Base-by-base conservation (phyloP, 306 rosid genomes). In the Nissolia schottii region DNA sequence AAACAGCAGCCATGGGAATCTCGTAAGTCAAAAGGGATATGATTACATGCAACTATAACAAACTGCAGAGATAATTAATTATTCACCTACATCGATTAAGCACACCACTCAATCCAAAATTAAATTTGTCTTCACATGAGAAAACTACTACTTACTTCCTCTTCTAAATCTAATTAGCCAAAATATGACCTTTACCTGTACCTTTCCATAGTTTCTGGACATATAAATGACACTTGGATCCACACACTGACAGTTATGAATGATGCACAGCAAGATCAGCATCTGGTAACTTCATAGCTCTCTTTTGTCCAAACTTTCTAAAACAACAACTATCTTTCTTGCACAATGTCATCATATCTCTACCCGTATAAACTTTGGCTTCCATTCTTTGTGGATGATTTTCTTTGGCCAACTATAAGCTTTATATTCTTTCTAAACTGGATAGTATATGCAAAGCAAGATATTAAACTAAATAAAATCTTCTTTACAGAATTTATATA, bases 401-500 rank as follows among this genome's bases (percentile, higher is more conserved):
- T 86, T 89, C 97, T 91, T 94, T 94, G 96, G 89, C 95, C 99
- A 91, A 94, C 86, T 94, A 94, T 88, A 91, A 82, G 99, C 97
- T 91, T 82, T 94, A 88, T 83, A 80, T 88, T 95, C 96, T 89
- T 88, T 94, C 84, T 85, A 84, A 91, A 95, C 99, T 91, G 97
- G 92, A 95, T 85, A 74, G 96, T 95, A 87, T 89, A 93, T 73
- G 97, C 92, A 91, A 91, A 91, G 89, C 88, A 95, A 89, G 86
- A 80, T 79, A 95, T 89, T 87, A 92, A 89, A 78, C 90, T 95
- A 83, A 73, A 87, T 76, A 80, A 55, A 74, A 80, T 67, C 87
- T 86, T 83, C 83, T 76, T 78, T 50, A 64, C 76, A 79, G 64
- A 80, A 79, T 67, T 67, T 75, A 66, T 54, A 70, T 54, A 79